These are phyloP conservation scores for Trichomonascus vanleenenianus DNA, from an alignment of 805 yeast species.

Conservation along the genomic window DNA sequence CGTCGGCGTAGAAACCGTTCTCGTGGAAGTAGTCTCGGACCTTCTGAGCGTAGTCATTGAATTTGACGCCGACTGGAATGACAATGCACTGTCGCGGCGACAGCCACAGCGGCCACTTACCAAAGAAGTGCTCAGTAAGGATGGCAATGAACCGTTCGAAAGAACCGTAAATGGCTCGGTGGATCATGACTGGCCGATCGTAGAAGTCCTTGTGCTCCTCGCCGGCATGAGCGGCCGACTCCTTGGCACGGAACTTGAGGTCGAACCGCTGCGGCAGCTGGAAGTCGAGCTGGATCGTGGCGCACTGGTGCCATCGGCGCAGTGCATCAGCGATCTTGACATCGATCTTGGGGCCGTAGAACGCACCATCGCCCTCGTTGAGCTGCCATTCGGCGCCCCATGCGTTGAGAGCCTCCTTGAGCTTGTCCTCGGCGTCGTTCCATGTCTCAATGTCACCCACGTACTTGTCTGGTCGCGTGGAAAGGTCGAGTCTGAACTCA, in stretches of 20 bases:
- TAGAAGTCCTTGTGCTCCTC: conserved; percentile 39
- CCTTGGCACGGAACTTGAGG: conserved; percentile 62
- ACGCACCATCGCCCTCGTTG: conserved; percentile 95
- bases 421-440: conserved; percentile 82
- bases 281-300: conserved; percentile 97
- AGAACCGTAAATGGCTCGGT: conserved; percentile 96
- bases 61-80: conserved; percentile 94
- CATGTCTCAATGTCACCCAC: conserved; percentile 93
- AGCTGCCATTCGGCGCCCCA: conserved; percentile 92
- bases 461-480: conserved; percentile 94
- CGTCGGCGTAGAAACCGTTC: conserved; percentile 85
- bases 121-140: conserved; percentile 95
- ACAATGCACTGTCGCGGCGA: conserved; percentile 98
- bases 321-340: conserved; percentile 91
- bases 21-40: conserved; percentile 56
- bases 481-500: conserved; percentile 92
- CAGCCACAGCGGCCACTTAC: conserved; percentile 99
- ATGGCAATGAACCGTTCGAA: conserved; percentile 99
- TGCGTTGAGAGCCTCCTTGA: conserved; percentile 71
- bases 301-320: conserved; percentile 97
- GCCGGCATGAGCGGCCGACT: conserved; percentile 16
- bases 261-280: conserved; percentile 94
- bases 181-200: conserved; percentile 96
- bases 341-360: conserved; percentile 97
- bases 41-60: conserved; percentile 79